Evolutionary conservation across 2,329 filamentous ascomycete genomes (phyloP).

Genomic region (Fusarium agapanthi): DNA sequence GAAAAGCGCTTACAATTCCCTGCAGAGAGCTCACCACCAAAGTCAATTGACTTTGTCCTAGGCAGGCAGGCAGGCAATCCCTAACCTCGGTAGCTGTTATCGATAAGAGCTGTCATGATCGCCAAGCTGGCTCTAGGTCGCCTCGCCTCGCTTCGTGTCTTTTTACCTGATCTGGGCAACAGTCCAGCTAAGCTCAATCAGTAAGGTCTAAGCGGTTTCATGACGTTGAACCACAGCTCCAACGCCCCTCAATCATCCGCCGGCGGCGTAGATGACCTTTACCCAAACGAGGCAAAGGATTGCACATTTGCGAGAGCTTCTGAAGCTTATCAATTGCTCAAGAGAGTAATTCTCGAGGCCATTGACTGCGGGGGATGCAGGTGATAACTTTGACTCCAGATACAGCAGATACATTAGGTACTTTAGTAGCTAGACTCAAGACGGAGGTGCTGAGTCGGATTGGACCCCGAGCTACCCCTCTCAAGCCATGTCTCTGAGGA

Average conservation of each 20-base stretch:
- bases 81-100: slow-evolving; percentile 4
- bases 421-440: slow-evolving; percentile 9
- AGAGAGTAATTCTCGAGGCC: not conserved
- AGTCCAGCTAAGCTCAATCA: slow-evolving; percentile 15
- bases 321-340: slow-evolving; percentile 18
- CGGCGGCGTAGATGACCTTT: slow-evolving; percentile 8
- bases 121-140: too few relatives aligned
- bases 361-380: slow-evolving; percentile 27
- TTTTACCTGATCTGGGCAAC: not conserved
- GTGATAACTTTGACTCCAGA: not conserved
- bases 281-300: slow-evolving; percentile 30
- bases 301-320: not conserved
- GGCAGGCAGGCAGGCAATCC: too few relatives aligned
- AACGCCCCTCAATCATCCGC: slow-evolving; percentile 1
- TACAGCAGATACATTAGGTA: not conserved
- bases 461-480: slow-evolving; percentile 23
- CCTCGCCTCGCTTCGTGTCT: not conserved
- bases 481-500: slow-evolving; percentile 10
- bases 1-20: not conserved
- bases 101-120: slow-evolving; percentile 29
- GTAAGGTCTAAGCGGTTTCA: slow-evolving; percentile 22
- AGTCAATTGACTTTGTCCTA: not conserved
- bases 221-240: slow-evolving; percentile 13
- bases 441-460: not conserved
- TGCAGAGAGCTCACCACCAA: not conserved